Base-by-base conservation (phyloP, 805 yeast genomes). In the Ogataea naganishii region DNA sequence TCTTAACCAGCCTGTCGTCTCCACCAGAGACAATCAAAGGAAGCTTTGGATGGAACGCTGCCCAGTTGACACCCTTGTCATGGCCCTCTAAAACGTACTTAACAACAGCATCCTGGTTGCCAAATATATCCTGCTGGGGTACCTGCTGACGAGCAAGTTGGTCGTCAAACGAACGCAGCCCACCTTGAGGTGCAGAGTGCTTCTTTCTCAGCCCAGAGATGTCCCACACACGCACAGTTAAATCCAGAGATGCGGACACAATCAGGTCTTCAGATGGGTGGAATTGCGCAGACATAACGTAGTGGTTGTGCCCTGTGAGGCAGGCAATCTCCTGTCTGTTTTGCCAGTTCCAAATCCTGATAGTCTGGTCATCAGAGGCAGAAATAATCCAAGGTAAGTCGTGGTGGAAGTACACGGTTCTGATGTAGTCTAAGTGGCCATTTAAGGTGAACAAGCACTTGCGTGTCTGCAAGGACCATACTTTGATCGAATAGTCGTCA, bases 341-440 rank as follows among this genome's bases (percentile, higher is more conserved):
- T 65, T 94, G 98, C 98, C 98, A 92, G 62, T 92, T 94, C 99
- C 99, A 92, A 42, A 92, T 89, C 55, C 99, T 73, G 41, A 94
- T 86, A 19, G 99, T 92, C 62, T 92, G 98, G 65, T 92, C 99
- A 59, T 92, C 99, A 26, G 96, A 84, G 37, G 92, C 78, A 16
- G 96, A 80, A 36, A 92, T 75, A 51, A 92, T 82, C 98, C 98
- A 92, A 7, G 99, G 99, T 53, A 92, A 67, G 54, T 86, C 96
- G 46, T 76, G 80, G 62, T 92, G 99, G 73, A 92, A 92, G 41
- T 76, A 82, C 14, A 85, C 96, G 12, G 94, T 82, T 54, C 99
- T 75, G 35, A 92, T 82, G 56, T 88, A 92, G 62, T 92, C 99
- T 60, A 89, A 69, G 62, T 92, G 98, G 14, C 97, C 97, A 37